Evolutionary conservation across 768 basidiomycete species (phyloP), one percentile per base, ranked within the genome.

Genomic region (Punctularia strigosozonata): DNA sequence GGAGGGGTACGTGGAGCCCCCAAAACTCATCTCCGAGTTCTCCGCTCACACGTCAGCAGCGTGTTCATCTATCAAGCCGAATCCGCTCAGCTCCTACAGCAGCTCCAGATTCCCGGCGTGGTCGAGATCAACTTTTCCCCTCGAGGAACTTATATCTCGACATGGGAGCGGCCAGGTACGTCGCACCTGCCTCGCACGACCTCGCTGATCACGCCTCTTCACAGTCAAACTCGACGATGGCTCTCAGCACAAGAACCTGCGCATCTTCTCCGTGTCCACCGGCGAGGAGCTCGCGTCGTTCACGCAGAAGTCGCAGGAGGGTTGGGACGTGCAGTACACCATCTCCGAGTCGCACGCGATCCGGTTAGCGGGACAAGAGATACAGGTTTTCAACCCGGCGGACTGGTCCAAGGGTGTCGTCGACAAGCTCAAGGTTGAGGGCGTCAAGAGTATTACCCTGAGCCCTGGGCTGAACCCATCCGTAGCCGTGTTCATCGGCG

Each of bases 121-220:
- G 56, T 90, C 38, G 95, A 97, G 53, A 56, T 97, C 50, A 73
- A 72, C 50, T 95, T 99, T 61, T 98, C 94, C 5, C 92, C 95
- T 7, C 75, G 84, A 44, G 92, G 89, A 26, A 89, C 85, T 1
- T 97, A 88, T 59, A 54, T 99, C 31, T 92, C 89, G 38, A 92
- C 88, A 34, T 98, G 92, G 88, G 92, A 97, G 63, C 76, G 95
- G 42, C 87, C 83, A 48, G 66, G 78, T 79, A 51, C 37, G 69
- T 57, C 38, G 36, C 33, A 35, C 34, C 26, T 17, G 18, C 12
- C 18, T 33, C 22, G 22, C 30, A 37, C 28, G 42, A 32, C 37
- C n/a, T 45, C 33, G 17, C 15, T 43, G 19, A 28, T 41, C 33
- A 12, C 28, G 24, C 33, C 6, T 19, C 17, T 30, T 34, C 30